Evolutionary conservation across 2,329 filamentous ascomycete genomes (phyloP).

Genomic region (Ceratocystis colombiana): DNA sequence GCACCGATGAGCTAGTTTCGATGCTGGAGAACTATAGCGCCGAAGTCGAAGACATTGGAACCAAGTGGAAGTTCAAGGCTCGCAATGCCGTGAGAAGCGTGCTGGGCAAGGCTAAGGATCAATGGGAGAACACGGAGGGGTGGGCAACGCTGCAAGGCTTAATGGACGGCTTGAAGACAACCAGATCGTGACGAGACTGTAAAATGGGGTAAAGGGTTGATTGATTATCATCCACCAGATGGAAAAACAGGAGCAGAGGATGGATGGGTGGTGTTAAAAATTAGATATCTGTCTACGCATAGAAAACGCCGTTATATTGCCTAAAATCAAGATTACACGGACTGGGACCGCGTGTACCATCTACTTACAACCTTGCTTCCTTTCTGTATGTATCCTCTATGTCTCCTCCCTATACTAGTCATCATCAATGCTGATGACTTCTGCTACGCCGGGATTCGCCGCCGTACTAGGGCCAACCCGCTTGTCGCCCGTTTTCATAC

Average conservation of each 20-base stretch:
- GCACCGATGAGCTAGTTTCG: slow-evolving; percentile 72
- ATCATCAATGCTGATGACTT: neutral
- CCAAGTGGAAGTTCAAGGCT: slow-evolving; percentile 81
- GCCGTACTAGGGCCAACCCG: neutral
- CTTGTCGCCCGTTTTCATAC: neutral
- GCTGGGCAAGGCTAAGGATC: slow-evolving; percentile 68
- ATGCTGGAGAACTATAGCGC: slow-evolving; percentile 71
- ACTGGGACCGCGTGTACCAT: neutral
- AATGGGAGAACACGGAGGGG: slow-evolving; percentile 66
- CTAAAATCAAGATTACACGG: neutral
- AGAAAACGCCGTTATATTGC: neutral
- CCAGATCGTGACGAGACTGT: neutral
- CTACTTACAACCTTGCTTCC: neutral
- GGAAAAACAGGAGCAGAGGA: too few relatives aligned
- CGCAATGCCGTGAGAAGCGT: slow-evolving; percentile 74
- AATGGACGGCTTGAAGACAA: slow-evolving; percentile 44
- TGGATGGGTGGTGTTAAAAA: too few relatives aligned
- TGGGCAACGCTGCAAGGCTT: slow-evolving; percentile 52
- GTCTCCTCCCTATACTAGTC: neutral
- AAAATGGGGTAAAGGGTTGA: neutral
- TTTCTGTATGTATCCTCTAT: too few relatives aligned
- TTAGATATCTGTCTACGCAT: too few relatives aligned
- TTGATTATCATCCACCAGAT: neutral
- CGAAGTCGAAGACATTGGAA: slow-evolving; percentile 56
- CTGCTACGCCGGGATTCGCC: neutral